Evolutionary conservation across 1,139 yeast genomes (phyloP).

Genomic region (Nadsonia commutata): DNA sequence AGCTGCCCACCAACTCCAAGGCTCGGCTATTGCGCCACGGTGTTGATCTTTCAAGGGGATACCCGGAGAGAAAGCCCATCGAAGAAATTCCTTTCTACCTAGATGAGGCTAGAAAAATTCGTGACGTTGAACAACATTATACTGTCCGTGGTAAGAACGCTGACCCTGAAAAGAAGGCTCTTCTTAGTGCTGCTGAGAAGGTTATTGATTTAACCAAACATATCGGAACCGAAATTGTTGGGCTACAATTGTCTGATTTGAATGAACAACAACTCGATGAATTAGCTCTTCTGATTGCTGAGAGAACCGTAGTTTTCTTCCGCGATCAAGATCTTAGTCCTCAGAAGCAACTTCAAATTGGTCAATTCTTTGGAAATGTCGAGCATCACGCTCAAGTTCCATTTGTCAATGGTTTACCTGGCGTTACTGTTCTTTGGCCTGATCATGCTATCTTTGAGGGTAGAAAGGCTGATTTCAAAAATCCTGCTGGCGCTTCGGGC

Average conservation of each 20-base stretch:
- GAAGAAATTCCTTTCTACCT: conserved; percentile 31
- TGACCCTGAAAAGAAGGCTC: conserved; percentile 38
- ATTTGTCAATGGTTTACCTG: conserved; percentile 2
- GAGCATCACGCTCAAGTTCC: not conserved
- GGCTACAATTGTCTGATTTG: conserved; percentile 17
- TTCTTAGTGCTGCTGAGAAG: conserved; percentile 36
- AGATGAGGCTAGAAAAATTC: conserved; percentile 36
- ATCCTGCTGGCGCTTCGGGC: conserved; percentile 15
- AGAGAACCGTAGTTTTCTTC: conserved; percentile 26
- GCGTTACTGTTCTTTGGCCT: conserved; percentile 37
- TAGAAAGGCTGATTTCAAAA: conserved; percentile 12
- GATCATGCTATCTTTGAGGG: conserved; percentile 21
- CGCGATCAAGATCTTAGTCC: conserved; percentile 22
- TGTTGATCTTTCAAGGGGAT: conserved; percentile 31
- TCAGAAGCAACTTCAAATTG: conserved; percentile 30
- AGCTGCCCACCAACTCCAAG: conserved; percentile 27
- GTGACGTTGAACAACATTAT: conserved; percentile 28
- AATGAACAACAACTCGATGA: conserved; percentile 16
- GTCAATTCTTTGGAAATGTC: conserved; percentile 3
- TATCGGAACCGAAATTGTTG: conserved; percentile 43
- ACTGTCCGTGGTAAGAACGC: conserved; percentile 36
- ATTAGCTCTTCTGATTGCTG: conserved; percentile 36
- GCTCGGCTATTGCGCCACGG: conserved; percentile 25
- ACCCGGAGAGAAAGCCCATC: conserved; percentile 27
- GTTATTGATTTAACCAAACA: conserved; percentile 34